Evolutionary conservation across 768 basidiomycete species (phyloP).

Genomic region (Boletus reticuloceps): DNA sequence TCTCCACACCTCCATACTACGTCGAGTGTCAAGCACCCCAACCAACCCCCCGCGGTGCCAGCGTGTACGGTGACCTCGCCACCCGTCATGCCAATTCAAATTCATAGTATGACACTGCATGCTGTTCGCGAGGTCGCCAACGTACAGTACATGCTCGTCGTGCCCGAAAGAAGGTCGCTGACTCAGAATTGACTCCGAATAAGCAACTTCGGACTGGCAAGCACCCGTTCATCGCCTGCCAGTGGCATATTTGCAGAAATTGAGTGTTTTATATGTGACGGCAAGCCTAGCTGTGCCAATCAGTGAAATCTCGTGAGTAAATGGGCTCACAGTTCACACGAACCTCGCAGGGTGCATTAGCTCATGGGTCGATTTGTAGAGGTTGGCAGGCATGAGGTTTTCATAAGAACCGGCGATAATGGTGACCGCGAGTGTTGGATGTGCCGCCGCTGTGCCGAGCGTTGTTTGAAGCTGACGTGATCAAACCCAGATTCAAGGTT

Average conservation of each 20-base stretch:
- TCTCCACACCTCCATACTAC: background rate
- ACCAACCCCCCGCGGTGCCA: background rate
- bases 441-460: no score
- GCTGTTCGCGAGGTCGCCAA: background rate
- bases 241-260: background rate
- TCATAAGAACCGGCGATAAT: background rate
- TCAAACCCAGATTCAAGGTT: slow-evolving; percentile 23
- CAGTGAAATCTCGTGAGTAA: no score
- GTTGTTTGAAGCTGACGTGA: background rate
- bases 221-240: background rate
- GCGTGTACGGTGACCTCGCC: slow-evolving; percentile 1
- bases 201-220: background rate
- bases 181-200: background rate
- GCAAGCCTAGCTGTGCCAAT: no score
- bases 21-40: background rate
- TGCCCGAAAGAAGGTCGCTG: background rate
- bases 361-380: background rate
- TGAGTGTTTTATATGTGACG: background rate
- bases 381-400: slow-evolving; percentile 1
- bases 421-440: no score
- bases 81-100: slow-evolving; percentile 16
- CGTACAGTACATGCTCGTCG: background rate
- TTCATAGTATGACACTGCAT: slow-evolving; percentile 9
- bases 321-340: background rate
- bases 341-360: background rate